Conservation (phyloP, 2,329 filamentous ascomycete genomes). For the Aureobasidium sp. region DNA sequence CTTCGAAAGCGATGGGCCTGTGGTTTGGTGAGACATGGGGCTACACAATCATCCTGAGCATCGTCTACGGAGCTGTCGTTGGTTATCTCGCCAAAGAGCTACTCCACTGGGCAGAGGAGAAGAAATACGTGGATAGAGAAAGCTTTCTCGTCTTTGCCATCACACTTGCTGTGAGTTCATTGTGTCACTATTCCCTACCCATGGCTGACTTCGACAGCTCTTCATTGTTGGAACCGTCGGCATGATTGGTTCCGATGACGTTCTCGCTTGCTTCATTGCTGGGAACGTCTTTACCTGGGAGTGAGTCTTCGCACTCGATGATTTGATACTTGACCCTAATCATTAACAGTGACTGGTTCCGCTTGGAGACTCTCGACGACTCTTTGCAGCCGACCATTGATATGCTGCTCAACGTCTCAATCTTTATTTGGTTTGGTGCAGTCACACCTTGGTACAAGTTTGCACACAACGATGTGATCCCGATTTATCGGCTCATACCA, state of each 20-base stretch:
- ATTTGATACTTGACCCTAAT: background rate
- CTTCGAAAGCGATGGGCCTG: conserved; percentile 60
- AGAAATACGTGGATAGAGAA: conserved; percentile 75
- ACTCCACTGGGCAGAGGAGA: conserved; percentile 76
- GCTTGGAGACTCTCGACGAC: conserved; percentile 80
- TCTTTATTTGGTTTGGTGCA: conserved; percentile 89
- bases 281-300: conserved; percentile 90
- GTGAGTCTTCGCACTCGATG: conserved; percentile 30
- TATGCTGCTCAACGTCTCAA: conserved; percentile 81
- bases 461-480: conserved; percentile 58
- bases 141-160: conserved; percentile 85
- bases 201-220: conserved; percentile 37
- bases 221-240: conserved; percentile 85
- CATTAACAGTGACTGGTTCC: conserved; percentile 69
- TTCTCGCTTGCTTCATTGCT: conserved; percentile 86
- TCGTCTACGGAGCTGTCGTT: conserved; percentile 68
- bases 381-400: conserved; percentile 91
- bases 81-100: conserved; percentile 78
- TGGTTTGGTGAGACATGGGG: conserved; percentile 85
- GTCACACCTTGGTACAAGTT: conserved; percentile 76
- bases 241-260: conserved; percentile 80
- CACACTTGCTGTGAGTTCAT: conserved; percentile 58
- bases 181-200: background rate
- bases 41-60: conserved; percentile 72
- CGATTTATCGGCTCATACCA: conserved; percentile 64